Conservation (phyloP, 2,329 filamentous ascomycete genomes). For the Aspergillus pseudotamarii region DNA sequence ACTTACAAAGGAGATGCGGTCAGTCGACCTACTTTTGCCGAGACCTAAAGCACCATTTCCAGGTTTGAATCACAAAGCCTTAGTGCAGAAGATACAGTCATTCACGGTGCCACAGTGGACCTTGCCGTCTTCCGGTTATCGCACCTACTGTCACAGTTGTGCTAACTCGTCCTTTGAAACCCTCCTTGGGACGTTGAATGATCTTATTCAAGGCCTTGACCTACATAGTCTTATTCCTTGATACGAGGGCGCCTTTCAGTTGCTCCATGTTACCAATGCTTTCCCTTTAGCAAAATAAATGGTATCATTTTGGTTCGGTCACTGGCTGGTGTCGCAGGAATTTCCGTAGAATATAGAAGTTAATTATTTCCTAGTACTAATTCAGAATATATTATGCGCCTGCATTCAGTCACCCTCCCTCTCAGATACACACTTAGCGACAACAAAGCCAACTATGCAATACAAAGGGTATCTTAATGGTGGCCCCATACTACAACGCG, state of each 20-base stretch:
- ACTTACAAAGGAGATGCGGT: slow-evolving; percentile 20
- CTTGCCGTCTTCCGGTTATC: neutral
- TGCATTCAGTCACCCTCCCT: too few species aligned
- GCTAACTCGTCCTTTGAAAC: neutral
- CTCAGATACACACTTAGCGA: neutral
- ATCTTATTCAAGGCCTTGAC: neutral
- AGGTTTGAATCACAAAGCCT: slow-evolving; percentile 7
- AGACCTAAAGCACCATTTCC: slow-evolving; percentile 19
- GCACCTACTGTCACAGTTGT: neutral
- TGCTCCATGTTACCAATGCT: too few species aligned
- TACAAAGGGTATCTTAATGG: neutral
- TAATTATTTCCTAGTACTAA: too few species aligned
- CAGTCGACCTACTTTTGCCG: slow-evolving; percentile 12
- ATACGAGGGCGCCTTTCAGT: too few species aligned
- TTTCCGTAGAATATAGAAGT: too few species aligned
- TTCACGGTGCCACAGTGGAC: slow-evolving; percentile 19
- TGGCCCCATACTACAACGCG: neutral
- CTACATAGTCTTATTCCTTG: neutral
- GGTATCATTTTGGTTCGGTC: too few species aligned
- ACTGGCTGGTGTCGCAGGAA: too few species aligned
- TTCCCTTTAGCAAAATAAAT: too few species aligned
- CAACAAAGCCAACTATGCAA: neutral
- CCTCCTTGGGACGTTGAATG: neutral
- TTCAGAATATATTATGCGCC: too few species aligned
- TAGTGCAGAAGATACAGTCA: slow-evolving; percentile 11